Evolutionary conservation across 257 asterid species (phyloP).

Genomic region (Solanum peruvianum): DNA sequence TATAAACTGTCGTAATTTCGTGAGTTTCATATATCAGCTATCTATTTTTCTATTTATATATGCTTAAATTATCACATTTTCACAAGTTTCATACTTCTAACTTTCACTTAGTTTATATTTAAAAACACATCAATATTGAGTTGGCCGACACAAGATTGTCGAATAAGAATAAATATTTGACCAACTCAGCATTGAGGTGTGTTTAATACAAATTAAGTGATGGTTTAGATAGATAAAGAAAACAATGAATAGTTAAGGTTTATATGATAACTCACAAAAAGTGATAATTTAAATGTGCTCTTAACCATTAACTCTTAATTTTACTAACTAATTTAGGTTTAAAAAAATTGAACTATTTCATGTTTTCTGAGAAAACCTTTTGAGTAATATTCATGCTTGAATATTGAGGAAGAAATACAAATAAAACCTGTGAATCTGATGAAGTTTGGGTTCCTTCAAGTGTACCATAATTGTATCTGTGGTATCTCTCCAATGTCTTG

Average conservation of each 20-base stretch:
- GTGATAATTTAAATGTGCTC: neutral
- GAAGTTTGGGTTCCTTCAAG: constrained; percentile 26
- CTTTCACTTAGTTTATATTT: neutral
- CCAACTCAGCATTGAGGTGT: neutral
- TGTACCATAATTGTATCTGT: constrained; percentile 28
- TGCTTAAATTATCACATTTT: neutral
- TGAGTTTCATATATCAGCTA: neutral
- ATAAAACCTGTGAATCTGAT: constrained; percentile 29
- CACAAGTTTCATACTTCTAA: neutral
- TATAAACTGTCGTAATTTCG: neutral
- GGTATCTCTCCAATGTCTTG: constrained; percentile 47
- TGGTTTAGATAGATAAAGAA: neutral
- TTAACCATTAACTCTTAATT: neutral
- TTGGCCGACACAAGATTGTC: fast-evolving
- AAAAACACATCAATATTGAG: neutral
- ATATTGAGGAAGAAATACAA: neutral
- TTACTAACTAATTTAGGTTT: neutral
- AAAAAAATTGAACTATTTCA: neutral
- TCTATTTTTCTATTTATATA: neutral
- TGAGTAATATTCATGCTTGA: neutral
- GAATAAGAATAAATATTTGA: neutral
- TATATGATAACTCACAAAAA: neutral
- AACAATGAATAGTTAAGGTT: neutral
- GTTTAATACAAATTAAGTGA: neutral
- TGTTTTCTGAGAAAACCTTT: neutral